Conservation (phyloP, 805 yeast genomes). For the Candida qinlingensis region DNA sequence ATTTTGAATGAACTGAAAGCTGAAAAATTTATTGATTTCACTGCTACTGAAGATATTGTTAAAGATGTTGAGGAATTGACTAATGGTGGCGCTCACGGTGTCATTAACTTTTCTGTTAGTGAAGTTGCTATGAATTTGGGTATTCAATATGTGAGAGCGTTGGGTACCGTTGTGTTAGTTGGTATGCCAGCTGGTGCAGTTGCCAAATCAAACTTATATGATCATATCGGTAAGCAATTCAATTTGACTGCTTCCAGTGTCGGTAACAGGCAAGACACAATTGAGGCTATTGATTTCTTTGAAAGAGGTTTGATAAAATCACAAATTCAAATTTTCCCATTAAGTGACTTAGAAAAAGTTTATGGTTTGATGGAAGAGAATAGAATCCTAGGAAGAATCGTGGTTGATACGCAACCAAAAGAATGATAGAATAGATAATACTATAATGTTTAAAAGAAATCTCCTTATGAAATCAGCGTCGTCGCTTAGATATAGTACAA, state of each 20-base stretch:
- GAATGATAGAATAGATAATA: conserved; percentile 18
- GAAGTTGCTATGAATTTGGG: conserved; percentile 44
- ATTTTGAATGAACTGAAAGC: conserved; percentile 45
- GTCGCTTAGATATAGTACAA: too few relatives aligned
- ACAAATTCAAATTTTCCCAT: conserved; percentile 50
- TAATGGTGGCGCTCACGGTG: conserved; percentile 66
- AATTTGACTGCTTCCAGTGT: conserved; percentile 33
- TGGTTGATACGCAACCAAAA: conserved; percentile 62
- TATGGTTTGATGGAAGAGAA: conserved; percentile 52
- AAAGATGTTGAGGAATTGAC: conserved; percentile 40
- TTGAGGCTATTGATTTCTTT: conserved; percentile 65
- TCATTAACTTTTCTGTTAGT: conserved; percentile 55
- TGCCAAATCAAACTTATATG: conserved; percentile 35
- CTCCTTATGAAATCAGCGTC: too few relatives aligned
- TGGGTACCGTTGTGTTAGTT: conserved; percentile 59
- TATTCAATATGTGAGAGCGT: conserved; percentile 45
- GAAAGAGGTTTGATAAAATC: conserved; percentile 56
- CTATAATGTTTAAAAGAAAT: too few relatives aligned
- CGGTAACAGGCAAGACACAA: conserved; percentile 30
- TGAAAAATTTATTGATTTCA: conserved; percentile 54
- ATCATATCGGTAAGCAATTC: conserved; percentile 41
- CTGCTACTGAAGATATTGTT: conserved; percentile 42
- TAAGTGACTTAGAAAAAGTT: conserved; percentile 44
- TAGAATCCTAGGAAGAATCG: conserved; percentile 67
- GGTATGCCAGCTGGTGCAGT: conserved; percentile 53